Percentiles rank a stretch among this genome's conserved stretches.
phyloP scores from a whole-genome alignment of 805 yeast species.

The Isabelozyma gotoi region DNA sequence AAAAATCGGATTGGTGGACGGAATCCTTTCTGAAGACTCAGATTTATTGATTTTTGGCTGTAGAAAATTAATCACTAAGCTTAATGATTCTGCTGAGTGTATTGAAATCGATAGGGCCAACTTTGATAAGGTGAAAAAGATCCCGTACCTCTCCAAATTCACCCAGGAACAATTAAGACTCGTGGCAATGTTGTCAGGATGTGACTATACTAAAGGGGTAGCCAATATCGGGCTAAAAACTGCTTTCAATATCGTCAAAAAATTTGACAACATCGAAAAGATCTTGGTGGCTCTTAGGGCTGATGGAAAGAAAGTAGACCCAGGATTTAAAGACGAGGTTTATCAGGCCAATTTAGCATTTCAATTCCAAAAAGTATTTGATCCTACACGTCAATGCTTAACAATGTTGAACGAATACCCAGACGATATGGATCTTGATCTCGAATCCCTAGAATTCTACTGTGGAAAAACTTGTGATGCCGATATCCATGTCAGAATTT shows the following conservation, averaged over 20 bases:
- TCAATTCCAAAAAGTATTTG: slow-evolving; percentile 80
- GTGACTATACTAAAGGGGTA: slow-evolving; percentile 91
- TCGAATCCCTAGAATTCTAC: slow-evolving; percentile 42
- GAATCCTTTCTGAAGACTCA: slow-evolving; percentile 90
- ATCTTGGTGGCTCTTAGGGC: slow-evolving; percentile 56
- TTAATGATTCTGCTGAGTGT: slow-evolving; percentile 74
- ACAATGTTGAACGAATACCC: slow-evolving; percentile 62
- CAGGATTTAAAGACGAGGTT: slow-evolving; percentile 58
- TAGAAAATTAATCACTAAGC: slow-evolving; percentile 68
- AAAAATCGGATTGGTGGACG: slow-evolving; percentile 69
- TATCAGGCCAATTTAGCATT: slow-evolving; percentile 75
- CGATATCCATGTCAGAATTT: slow-evolving; percentile 53
- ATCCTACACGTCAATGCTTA: slow-evolving; percentile 54
- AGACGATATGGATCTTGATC: slow-evolving; percentile 35
- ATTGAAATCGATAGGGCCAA: slow-evolving; percentile 62
- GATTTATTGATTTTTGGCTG: slow-evolving; percentile 92
- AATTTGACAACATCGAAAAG: slow-evolving; percentile 51
- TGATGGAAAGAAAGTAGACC: slow-evolving; percentile 64
- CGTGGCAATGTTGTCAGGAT: slow-evolving; percentile 89
- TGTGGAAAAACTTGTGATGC: slow-evolving; percentile 47
- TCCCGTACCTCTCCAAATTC: slow-evolving; percentile 51
- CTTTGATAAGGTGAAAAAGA: slow-evolving; percentile 47
- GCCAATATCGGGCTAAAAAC: slow-evolving; percentile 77
- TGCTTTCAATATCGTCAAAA: slow-evolving; percentile 62
- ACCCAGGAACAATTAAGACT: slow-evolving; percentile 60